Evolutionary conservation across 495 filamentous ascomycete genomes (phyloP), one percentile per base, ranked within the genome.

Genomic region (Apiosordaria backusii): DNA sequence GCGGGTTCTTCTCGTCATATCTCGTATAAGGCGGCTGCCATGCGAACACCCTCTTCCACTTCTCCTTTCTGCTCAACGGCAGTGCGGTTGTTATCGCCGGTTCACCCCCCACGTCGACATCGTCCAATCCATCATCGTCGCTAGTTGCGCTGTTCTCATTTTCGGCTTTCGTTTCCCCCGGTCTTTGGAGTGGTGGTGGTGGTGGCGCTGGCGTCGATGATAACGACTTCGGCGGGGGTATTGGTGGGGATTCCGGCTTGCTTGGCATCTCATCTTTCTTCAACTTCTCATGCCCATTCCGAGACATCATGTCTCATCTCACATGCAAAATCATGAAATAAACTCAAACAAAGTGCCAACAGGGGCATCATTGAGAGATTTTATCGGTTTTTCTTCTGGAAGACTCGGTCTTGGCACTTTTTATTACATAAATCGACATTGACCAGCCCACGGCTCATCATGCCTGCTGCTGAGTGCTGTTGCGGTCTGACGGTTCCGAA

Each of bases 1-100:
- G 76, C 16, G 76, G 76, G 50, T 75, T 73, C 10, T 68, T 54
- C 1, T 70, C 65, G 50, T 78, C 76, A 53, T 74, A 78, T 0
- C 73, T 67, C 4, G 74, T 68, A 15, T 71, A 70, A 27, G 64
- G 65, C 9, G 75, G 76, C 59, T 69, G 74, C 75, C 75, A 77
- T 3, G 61, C 29, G 70, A 69, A 69, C 10, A 63, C 13, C 24
- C 54, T 50, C 4, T 16, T 59, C 62, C 61, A 55, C 23, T 63
- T 60, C 13, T 7, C 27, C 27, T 45, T 18, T 1, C 16, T 13
- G 35, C 6, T 13, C 35, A 10, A 45, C 35, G 6, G 9, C 9
- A n/a, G n/a, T n/a, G n/a, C n/a, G n/a, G n/a, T n/a, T n/a, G n/a
- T n/a, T n/a, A n/a, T 45, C 35, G 27, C 27, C 27, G 4, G 3